A percentile compares a stretch with the other conserved stretches of the same genome.
Evolutionary conservation across 192 early-diverging fungal species (phyloP).

Genomic region (Entomortierella parvispora): DNA sequence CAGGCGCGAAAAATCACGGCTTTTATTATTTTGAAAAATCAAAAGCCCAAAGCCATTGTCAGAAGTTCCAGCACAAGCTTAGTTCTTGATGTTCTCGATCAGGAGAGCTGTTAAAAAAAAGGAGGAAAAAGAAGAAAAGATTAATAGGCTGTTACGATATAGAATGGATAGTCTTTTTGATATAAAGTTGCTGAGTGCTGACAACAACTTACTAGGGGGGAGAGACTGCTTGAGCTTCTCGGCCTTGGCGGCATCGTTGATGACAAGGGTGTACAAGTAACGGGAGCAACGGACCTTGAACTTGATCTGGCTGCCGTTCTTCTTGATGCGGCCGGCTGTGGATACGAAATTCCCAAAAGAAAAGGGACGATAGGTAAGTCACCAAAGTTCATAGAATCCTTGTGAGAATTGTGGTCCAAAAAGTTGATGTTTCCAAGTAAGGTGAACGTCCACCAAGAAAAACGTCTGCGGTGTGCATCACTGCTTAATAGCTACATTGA

Average conservation of each 20-base stretch:
- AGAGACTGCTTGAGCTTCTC: constrained; percentile 95
- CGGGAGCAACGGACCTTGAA: constrained; percentile 99
- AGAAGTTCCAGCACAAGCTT: constrained; percentile 29
- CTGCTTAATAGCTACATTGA: too few relatives aligned
- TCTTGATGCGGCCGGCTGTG: constrained; percentile 89
- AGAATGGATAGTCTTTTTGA: too few relatives aligned
- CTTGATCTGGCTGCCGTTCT: constrained; percentile 79
- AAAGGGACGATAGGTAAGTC: neutral
- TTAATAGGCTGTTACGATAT: neutral
- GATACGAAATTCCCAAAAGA: neutral
- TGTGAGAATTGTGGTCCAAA: too few relatives aligned
- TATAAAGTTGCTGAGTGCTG: too few relatives aligned
- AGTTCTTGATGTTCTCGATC: constrained; percentile 56
- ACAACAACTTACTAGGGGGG: constrained; percentile 72
- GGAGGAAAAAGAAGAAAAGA: neutral
- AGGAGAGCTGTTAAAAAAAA: constrained; percentile 20
- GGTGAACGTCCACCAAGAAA: too few relatives aligned
- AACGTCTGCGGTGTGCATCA: too few relatives aligned
- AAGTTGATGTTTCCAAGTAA: neutral
- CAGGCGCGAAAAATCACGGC: constrained; percentile 6
- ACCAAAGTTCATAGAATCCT: too few relatives aligned
- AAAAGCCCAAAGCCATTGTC: constrained; percentile 22
- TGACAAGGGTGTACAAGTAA: constrained; percentile 98
- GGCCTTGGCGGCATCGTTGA: constrained; percentile 95
- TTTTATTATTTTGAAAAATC: constrained; percentile 31